Conservation (phyloP, 202 grass and related monocot species). For the Alloteropsis angusta region DNA sequence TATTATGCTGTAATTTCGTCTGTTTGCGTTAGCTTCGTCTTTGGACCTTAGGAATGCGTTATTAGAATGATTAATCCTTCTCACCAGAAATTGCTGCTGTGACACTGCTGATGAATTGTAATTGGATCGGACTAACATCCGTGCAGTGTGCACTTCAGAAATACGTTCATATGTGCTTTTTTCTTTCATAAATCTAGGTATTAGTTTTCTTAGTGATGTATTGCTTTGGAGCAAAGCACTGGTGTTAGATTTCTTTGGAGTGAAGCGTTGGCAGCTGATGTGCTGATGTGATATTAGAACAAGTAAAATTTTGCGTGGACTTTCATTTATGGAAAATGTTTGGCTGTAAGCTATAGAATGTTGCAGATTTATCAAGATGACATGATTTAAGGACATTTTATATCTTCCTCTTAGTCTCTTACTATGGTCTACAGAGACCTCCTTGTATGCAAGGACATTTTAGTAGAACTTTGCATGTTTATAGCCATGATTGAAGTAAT, state of each 20-base stretch:
- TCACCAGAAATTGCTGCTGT: not conserved
- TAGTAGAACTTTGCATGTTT: not conserved
- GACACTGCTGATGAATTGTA: no score
- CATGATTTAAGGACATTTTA: not conserved
- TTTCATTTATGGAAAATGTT: not conserved
- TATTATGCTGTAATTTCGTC: not conserved
- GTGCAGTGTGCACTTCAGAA: no score
- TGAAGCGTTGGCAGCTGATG: conserved; percentile 2
- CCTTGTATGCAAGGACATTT: not conserved
- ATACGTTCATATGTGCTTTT: no score
- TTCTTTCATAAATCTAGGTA: not conserved
- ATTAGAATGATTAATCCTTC: not conserved
- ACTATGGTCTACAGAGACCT: not conserved
- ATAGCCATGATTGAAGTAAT: not conserved
- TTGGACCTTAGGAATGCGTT: not conserved
- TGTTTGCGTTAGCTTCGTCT: not conserved
- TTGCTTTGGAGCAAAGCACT: conserved; percentile 11
- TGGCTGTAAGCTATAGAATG: not conserved
- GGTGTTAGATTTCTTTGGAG: not conserved
- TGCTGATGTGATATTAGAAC: not conserved
- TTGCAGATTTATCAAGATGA: not conserved
- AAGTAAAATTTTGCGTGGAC: not conserved
- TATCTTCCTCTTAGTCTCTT: not conserved
- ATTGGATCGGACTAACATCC: no score
- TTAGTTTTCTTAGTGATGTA: not conserved